Conservation (phyloP, 257 asterid species). For the Solanum dulcamara region DNA sequence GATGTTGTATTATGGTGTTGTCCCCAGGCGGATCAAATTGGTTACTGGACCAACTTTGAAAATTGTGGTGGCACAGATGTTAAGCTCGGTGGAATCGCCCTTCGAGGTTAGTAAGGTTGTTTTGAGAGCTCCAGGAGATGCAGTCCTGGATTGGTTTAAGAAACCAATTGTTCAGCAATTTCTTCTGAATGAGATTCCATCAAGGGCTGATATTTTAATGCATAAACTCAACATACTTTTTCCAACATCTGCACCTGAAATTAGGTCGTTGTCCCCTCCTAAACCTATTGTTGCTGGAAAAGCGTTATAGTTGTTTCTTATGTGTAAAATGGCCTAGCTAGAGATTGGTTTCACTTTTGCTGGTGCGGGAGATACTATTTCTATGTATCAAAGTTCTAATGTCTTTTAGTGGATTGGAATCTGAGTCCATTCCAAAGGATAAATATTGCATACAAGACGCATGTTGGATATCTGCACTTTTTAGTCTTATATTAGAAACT, state of each 20-base stretch:
- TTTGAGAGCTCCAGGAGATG: constrained; percentile 91
- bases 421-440: neutral
- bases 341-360: neutral
- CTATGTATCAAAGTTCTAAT: neutral
- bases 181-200: constrained; percentile 89
- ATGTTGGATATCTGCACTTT: neutral
- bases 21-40: constrained; percentile 82
- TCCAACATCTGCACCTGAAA: constrained; percentile 96
- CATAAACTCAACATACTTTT: constrained; percentile 80
- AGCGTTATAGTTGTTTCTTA: constrained; percentile 20
- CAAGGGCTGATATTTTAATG: constrained; percentile 92
- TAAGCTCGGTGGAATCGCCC: constrained; percentile 75
- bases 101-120: constrained; percentile 97
- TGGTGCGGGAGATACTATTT: neutral
- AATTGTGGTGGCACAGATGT: constrained; percentile 75
- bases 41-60: constrained; percentile 95
- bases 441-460: neutral
- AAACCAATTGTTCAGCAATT: constrained; percentile 94
- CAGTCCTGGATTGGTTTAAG: constrained; percentile 92
- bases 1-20: constrained; percentile 89
- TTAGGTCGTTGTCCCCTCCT: constrained; percentile 83
- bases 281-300: constrained; percentile 55
- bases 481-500: neutral
- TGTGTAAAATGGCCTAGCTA: neutral
- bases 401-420: neutral